Evolutionary conservation across 768 basidiomycete species (phyloP), one percentile per base, ranked within the genome.

Genomic region (Cubamyces lactineus): DNA sequence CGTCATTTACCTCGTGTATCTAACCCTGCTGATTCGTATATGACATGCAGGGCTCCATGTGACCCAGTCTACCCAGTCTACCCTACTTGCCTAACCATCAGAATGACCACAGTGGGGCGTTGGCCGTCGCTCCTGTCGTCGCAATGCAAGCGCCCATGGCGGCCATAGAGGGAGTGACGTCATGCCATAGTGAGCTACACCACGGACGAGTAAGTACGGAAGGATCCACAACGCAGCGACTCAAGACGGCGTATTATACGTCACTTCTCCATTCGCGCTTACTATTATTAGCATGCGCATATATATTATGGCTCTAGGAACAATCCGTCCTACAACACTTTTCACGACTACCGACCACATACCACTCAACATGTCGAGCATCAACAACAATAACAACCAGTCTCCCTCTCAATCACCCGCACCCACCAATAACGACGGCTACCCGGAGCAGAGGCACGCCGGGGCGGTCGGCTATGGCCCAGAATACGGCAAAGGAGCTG

Each of bases 381-480:
- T 40, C 24, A 21, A 60, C 50, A 53, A 60, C 19, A 21, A 60
- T 13, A 21, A 48, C 34, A 34, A 34, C 34, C 34, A 11, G 9
- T 54, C 63, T 16, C 57, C 56, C 46, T 41, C 55, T 9, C 21
- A 55, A 19, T 52, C 62, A 5, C 55, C 53, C 19, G 51, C 57
- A 1, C 34, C 55, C 12, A 11, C 13, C 34, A 40, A 23, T 30
- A 45, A 45, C 52, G 63, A 72, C 21, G 72, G 53, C 1, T 72
- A 76, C 55, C 78, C 80, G 0, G 71, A 71, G 21, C 79, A 82
- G 64, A 65, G 64, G 47, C 81, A 82, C 54, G 77, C 79, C 0
- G 81, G 81, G 12, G 72, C 76, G 0, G 71, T 76, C 5, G 79
- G 81, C n/a, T 61, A 74, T 15, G 79, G 79, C 13, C 77, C 75